A percentile compares a stretch with the other conserved stretches of the same genome.
Evolutionary conservation across 192 early-diverging fungal species (phyloP).

Genomic region (Rhizophagus prolifer): DNA sequence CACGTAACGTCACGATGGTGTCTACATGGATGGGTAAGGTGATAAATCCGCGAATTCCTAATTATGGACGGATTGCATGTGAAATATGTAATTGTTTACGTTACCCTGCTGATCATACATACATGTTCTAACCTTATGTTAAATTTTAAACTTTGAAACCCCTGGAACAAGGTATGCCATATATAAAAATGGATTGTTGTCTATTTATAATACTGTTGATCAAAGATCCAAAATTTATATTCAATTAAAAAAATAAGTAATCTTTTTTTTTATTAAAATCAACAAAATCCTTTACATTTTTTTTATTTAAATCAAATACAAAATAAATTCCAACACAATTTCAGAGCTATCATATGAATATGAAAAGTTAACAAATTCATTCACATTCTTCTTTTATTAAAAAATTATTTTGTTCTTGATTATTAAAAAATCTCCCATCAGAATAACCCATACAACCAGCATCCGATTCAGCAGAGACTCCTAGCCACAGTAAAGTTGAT

Average conservation of each 20-base stretch:
- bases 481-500: background rate
- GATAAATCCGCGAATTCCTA: too few relatives aligned
- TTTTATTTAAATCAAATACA: background rate
- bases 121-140: too few relatives aligned
- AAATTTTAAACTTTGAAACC: too few relatives aligned
- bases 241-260: background rate
- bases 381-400: background rate
- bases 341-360: background rate
- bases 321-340: background rate
- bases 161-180: too few relatives aligned
- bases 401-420: background rate
- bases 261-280: background rate
- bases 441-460: background rate
- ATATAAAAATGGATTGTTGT: background rate
- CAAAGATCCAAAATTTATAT: background rate
- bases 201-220: background rate
- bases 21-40: too few relatives aligned
- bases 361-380: background rate
- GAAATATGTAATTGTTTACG: too few relatives aligned
- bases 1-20: too few relatives aligned
- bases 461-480: background rate
- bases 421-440: background rate
- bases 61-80: too few relatives aligned
- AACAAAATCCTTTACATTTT: background rate
- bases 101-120: too few relatives aligned